A percentile compares a stretch with the other conserved stretches of the same genome.
These are phyloP conservation scores for Isabelozyma pseudorhagii DNA, from an alignment of 805 yeast genomes.

Conservation along the genomic window DNA sequence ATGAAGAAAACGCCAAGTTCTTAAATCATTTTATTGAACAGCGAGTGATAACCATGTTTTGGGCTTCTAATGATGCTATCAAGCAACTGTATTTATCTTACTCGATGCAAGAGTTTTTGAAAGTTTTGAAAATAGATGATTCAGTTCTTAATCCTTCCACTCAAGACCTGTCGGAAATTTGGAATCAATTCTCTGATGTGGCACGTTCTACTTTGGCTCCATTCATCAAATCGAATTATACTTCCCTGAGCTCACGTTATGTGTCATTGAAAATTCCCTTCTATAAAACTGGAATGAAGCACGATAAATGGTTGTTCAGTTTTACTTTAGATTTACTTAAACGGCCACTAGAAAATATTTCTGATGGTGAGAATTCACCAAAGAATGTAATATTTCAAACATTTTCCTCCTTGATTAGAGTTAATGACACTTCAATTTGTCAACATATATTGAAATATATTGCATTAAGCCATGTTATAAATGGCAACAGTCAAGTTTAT, in stretches of 20 bases:
- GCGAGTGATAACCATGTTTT: conserved; percentile 76
- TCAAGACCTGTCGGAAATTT: conserved; percentile 31
- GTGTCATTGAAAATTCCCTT: conserved; percentile 59
- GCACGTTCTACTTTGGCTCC: conserved; percentile 76
- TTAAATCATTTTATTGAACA: conserved; percentile 62
- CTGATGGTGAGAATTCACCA: conserved; percentile 7
- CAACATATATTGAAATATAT: conserved; percentile 76
- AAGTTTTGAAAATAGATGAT: conserved; percentile 50
- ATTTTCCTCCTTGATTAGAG: conserved; percentile 62
- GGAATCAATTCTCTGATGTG: conserved; percentile 63
- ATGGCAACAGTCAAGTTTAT: conserved; percentile 35
- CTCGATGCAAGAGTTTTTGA: conserved; percentile 83
- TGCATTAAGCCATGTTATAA: conserved; percentile 59
- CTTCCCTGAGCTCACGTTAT: conserved; percentile 51
- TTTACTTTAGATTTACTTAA: conserved; percentile 67
- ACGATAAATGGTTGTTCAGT: conserved; percentile 68
- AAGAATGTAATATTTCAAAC: conserved; percentile 50
- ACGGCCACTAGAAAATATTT: conserved; percentile 22
- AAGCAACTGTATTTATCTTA: conserved; percentile 80
- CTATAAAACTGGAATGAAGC: conserved; percentile 51
- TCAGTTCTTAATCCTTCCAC: conserved; percentile 14
- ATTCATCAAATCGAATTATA: conserved; percentile 68
- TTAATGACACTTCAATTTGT: conserved; percentile 67
- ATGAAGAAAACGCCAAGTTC: conserved; percentile 61
- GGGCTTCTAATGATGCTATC: conserved; percentile 86